phyloP scores from a whole-genome alignment of 805 yeast species.

The Trichomonascus vanleenenianus region DNA sequence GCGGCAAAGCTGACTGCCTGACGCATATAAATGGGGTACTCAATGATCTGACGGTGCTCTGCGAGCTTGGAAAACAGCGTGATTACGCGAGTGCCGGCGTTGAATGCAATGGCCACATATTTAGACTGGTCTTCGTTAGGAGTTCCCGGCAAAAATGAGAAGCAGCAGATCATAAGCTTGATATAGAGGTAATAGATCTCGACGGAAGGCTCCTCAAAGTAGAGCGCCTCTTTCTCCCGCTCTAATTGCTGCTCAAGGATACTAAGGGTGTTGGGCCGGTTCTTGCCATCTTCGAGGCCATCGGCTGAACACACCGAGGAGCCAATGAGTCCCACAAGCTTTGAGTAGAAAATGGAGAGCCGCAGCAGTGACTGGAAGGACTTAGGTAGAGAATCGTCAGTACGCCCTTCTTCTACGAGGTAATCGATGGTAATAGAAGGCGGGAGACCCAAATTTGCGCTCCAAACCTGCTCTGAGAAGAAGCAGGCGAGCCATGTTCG shows the following conservation, averaged over 20 bases:
- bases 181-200: constrained; percentile 76
- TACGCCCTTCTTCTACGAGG: constrained; percentile 67
- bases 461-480: constrained; percentile 86
- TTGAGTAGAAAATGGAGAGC: constrained; percentile 74
- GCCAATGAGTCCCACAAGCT: constrained; percentile 79
- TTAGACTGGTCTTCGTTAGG: constrained; percentile 81
- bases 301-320: constrained; percentile 78
- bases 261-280: constrained; percentile 73
- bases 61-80: constrained; percentile 68
- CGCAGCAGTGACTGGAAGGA: constrained; percentile 65
- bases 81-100: constrained; percentile 72
- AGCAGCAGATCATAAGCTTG: constrained; percentile 73
- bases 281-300: constrained; percentile 77
- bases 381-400: constrained; percentile 57
- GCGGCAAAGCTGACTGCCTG: constrained; percentile 78
- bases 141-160: constrained; percentile 78
- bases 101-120: constrained; percentile 73
- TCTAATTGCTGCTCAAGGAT: constrained; percentile 73
- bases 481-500: constrained; percentile 86
- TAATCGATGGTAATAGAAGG: constrained; percentile 80
- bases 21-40: constrained; percentile 78
- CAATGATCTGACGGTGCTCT: constrained; percentile 63
- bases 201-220: constrained; percentile 56
- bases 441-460: constrained; percentile 79
- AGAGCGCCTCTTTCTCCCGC: constrained; percentile 55